Conservation (phyloP, 2,329 filamentous ascomycete species). For the Verticillium dahliae region DNA sequence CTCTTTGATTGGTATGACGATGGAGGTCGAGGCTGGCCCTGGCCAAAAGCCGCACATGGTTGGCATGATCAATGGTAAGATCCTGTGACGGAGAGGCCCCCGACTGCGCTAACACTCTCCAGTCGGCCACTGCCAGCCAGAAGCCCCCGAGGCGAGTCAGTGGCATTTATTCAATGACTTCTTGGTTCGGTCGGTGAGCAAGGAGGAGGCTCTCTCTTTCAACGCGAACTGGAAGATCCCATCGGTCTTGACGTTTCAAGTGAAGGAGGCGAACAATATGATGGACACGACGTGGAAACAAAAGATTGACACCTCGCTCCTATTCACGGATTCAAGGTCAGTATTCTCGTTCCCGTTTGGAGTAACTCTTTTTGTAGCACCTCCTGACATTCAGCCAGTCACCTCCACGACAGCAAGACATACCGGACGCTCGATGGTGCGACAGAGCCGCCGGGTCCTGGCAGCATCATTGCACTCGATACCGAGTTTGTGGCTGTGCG, state of each 20-base stretch:
- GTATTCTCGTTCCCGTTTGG: slow-evolving; percentile 10
- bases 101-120: slow-evolving; percentile 16
- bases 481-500: slow-evolving; percentile 94
- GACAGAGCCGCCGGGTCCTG: slow-evolving; percentile 60
- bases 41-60: slow-evolving; percentile 87
- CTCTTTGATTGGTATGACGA: slow-evolving; percentile 82
- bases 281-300: slow-evolving; percentile 85
- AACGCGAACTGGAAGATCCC: slow-evolving; percentile 90
- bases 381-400: slow-evolving; percentile 26
- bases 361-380: neutral
- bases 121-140: slow-evolving; percentile 62
- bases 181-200: slow-evolving; percentile 71
- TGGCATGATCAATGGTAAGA: slow-evolving; percentile 74
- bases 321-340: slow-evolving; percentile 66
- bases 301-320: slow-evolving; percentile 72
- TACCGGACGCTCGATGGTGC: slow-evolving; percentile 52
- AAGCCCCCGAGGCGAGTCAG: slow-evolving; percentile 54
- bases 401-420: slow-evolving; percentile 39
- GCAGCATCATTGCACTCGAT: slow-evolving; percentile 80
- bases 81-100: neutral
- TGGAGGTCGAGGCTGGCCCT: slow-evolving; percentile 81
- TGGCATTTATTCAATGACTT: slow-evolving; percentile 99
- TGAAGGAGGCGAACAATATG: slow-evolving; percentile 71
- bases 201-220: slow-evolving; percentile 82
- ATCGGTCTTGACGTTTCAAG: slow-evolving; percentile 79